These are phyloP conservation scores for Tetracladium maxilliforme DNA, from an alignment of 2,329 filamentous ascomycete species.

Conservation along the genomic window DNA sequence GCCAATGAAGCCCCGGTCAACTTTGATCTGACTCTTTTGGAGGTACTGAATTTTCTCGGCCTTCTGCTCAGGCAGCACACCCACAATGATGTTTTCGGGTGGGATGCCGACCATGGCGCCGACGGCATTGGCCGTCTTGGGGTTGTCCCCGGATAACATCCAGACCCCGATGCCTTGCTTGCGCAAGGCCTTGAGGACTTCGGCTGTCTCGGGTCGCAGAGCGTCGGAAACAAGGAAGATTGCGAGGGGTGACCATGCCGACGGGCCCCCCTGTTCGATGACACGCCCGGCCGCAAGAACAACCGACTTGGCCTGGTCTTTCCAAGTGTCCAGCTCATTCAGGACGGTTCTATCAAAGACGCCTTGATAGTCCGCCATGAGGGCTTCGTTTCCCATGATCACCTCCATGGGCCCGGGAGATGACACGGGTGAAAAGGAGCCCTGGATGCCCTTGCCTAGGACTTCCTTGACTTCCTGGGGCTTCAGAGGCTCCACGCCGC, in stretches of 20 bases:
- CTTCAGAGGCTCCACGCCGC: slow-evolving; percentile 16
- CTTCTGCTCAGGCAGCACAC: slow-evolving; percentile 76
- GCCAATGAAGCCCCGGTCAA: slow-evolving; percentile 4
- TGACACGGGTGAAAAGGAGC: slow-evolving; percentile 25
- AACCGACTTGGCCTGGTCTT: slow-evolving; percentile 46
- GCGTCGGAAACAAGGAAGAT: slow-evolving; percentile 70
- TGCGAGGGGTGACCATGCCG: slow-evolving; percentile 39
- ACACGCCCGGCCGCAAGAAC: slow-evolving; percentile 40
- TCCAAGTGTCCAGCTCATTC: slow-evolving; percentile 36
- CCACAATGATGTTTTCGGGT: slow-evolving; percentile 62
- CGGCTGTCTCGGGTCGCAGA: slow-evolving; percentile 56
- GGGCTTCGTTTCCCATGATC: slow-evolving; percentile 57
- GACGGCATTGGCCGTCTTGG: slow-evolving; percentile 69
- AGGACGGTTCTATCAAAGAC: slow-evolving; percentile 18
- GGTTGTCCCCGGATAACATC: slow-evolving; percentile 89
- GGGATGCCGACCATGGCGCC: slow-evolving; percentile 64
- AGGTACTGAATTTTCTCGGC: slow-evolving; percentile 53
- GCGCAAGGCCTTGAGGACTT: slow-evolving; percentile 50
- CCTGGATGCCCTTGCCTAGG: slow-evolving; percentile 56
- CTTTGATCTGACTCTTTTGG: slow-evolving; percentile 26
- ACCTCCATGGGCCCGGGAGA: slow-evolving; percentile 43
- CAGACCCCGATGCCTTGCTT: slow-evolving; percentile 58
- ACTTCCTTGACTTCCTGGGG: slow-evolving; percentile 44
- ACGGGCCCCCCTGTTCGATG: slow-evolving; percentile 17
- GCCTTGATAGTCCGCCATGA: slow-evolving; percentile 40